Base-by-base conservation (phyloP, 2,329 filamentous ascomycete species). In the Cytospora mali region DNA sequence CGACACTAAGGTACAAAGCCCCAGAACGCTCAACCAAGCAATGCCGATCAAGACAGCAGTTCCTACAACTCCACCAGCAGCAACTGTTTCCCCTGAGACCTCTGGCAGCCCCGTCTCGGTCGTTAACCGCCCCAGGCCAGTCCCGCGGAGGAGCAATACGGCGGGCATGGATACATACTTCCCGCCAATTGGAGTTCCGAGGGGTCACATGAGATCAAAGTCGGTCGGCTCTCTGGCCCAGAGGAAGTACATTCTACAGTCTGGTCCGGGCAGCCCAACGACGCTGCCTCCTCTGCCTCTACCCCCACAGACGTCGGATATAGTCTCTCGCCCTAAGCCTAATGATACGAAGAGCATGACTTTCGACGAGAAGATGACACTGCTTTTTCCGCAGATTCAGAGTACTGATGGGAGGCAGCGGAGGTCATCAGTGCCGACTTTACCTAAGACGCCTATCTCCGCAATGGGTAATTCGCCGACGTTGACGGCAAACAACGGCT, bases 261-360 rank as follows among this genome's bases (percentile, higher is more conserved):
- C 76, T 2, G 70, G 73, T 18, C 72, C 80, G 11, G 79, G 79
- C 46, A 82, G 77, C 65, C 81, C 81, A 18, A 80, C 76, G 6
- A 73, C 78, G 55, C 75, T 85, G n/a, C 81, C 83, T 7, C 80
- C 82, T 25, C 75, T 84, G n/a, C 81, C 81, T 7, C 72, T 75
- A 21, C 74, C 79, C 0, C 81, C 83, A 74, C 75, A 27, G 69
- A 73, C 18, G 68, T 75, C 7, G 62, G 71, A 46, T 72, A 54
- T 48, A 25, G 35, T 25, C 13, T 25, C 58, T 33, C 58, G 79
- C 18, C 75, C 82, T 21, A 74, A 78, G 6, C 79, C 82, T 3
- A 85, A 84, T 63, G 73, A 83, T 64, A 84, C 81, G 3, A 81
- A 79, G 71, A 85, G 81, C 69, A 86, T 85, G 83, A 84, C 81